Percentiles rank a stretch among this genome's conserved stretches.
phyloP scores from a whole-genome alignment of 2,329 filamentous ascomycete species.

The Trichoderma gracile region DNA sequence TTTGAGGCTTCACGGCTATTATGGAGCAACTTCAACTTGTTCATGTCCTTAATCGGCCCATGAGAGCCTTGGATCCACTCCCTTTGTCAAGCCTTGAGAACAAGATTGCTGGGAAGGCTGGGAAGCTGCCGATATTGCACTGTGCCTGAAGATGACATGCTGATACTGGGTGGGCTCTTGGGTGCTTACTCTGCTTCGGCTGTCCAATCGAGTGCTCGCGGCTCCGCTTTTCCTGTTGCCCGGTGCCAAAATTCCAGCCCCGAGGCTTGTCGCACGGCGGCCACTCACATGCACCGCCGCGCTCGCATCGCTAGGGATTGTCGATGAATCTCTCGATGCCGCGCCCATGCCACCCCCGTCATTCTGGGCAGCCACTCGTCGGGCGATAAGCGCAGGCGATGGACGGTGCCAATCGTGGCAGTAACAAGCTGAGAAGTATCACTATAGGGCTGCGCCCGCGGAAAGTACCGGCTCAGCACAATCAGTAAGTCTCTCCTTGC shows the following conservation, averaged over 20 bases:
- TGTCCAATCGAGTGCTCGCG: neutral
- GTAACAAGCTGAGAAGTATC: too few relatives aligned
- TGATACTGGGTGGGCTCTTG: neutral
- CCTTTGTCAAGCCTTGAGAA: neutral
- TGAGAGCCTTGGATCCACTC: slow-evolving; percentile 1
- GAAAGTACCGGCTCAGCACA: too few relatives aligned
- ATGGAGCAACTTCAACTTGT: slow-evolving; percentile 9
- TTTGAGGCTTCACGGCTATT: slow-evolving; percentile 2
- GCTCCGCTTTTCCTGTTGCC: slow-evolving; percentile 11
- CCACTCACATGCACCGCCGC: slow-evolving; percentile 1
- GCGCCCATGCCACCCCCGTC: slow-evolving; percentile 13
- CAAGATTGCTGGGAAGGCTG: slow-evolving; percentile 12
- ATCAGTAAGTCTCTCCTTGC: too few relatives aligned
- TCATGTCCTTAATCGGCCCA: slow-evolving; percentile 22
- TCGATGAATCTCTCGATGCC: neutral
- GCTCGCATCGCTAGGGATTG: neutral
- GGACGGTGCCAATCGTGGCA: neutral
- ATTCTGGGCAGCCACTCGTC: neutral
- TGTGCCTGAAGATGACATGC: fast-evolving
- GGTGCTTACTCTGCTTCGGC: slow-evolving; percentile 10
- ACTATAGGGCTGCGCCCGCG: too few relatives aligned
- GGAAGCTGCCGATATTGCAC: neutral
- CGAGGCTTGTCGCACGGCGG: neutral
- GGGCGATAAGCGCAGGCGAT: slow-evolving; percentile 4
- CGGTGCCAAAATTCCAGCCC: slow-evolving; percentile 14